phyloP scores from a whole-genome alignment of 2,329 filamentous ascomycete genomes.

The Lasiodiplodia hormozganensis region DNA sequence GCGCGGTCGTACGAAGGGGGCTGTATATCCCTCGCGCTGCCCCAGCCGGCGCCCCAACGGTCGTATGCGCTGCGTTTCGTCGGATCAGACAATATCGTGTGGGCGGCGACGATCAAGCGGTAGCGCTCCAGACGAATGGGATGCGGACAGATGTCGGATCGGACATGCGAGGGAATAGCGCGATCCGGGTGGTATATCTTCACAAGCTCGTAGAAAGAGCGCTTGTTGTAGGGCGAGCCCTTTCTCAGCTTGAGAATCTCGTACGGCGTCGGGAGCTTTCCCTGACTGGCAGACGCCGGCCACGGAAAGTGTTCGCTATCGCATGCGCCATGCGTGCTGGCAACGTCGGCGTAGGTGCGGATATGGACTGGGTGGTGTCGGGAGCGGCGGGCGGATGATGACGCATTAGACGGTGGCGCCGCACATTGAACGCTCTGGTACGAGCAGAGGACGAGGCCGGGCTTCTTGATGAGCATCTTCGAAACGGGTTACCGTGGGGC shows the following conservation, averaged over 20 bases:
- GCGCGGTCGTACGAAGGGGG: constrained; percentile 38
- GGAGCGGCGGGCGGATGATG: constrained; percentile 46
- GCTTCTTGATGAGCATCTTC: constrained; percentile 49
- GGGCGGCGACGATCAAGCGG: constrained; percentile 83
- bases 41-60: constrained; percentile 81
- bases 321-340: constrained; percentile 25
- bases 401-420: constrained; percentile 44
- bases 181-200: constrained; percentile 96
- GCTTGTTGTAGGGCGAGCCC: constrained; percentile 77
- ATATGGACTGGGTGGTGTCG: constrained; percentile 40
- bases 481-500: constrained; percentile 3
- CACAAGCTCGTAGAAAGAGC: constrained; percentile 85
- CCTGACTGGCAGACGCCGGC: constrained; percentile 45
- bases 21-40: constrained; percentile 51
- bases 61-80: constrained; percentile 83
- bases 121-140: constrained; percentile 83
- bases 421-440: constrained; percentile 36
- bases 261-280: constrained; percentile 76
- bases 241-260: constrained; percentile 76
- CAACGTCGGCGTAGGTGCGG: constrained; percentile 40
- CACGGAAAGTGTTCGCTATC: constrained; percentile 36
- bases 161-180: constrained; percentile 41
- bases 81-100: constrained; percentile 85
- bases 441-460: constrained; percentile 40
- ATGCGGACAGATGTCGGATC: constrained; percentile 56